Conservation (phyloP, 371 early-diverging fungal genomes). For the Mortierella sp. region DNA sequence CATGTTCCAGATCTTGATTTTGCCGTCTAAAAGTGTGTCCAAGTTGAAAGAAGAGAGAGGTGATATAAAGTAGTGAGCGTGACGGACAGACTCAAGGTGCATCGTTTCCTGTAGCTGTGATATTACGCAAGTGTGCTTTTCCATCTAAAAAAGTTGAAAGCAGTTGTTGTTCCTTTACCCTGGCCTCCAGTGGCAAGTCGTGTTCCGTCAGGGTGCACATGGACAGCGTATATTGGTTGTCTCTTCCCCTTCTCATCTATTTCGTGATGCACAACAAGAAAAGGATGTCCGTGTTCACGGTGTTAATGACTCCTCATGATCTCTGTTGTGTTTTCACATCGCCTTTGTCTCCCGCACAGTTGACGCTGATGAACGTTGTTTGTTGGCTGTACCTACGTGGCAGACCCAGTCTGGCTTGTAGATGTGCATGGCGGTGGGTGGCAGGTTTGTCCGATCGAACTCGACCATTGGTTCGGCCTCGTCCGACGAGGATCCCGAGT, state of each 20-base stretch:
- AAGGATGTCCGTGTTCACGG: neutral
- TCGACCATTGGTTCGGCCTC: slow-evolving; percentile 1
- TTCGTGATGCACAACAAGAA: neutral
- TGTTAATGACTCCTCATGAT: neutral
- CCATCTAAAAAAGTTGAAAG: slow-evolving; percentile 1
- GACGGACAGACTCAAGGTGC: too few species aligned
- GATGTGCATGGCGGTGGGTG: slow-evolving; percentile 59
- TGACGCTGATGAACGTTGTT: too few species aligned
- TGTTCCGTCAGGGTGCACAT: slow-evolving; percentile 88
- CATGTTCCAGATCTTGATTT: slow-evolving; percentile 88
- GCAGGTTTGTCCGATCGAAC: neutral
- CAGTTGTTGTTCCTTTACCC: slow-evolving; percentile 62
- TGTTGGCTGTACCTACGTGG: slow-evolving; percentile 31
- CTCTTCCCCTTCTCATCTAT: slow-evolving; percentile 77
- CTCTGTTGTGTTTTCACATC: neutral
- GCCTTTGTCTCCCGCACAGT: neutral
- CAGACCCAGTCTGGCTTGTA: slow-evolving; percentile 68
- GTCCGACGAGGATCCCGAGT: neutral
- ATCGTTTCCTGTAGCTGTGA: too few species aligned
- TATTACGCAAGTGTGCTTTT: too few species aligned
- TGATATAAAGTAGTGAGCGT: neutral
- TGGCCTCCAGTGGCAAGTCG: slow-evolving; percentile 90
- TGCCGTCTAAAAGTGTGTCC: slow-evolving; percentile 71
- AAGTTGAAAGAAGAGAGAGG: neutral
- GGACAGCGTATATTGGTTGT: slow-evolving; percentile 88